Evolutionary conservation across 805 yeast genomes (phyloP), one percentile per base, ranked within the genome.

Genomic region (Wickerhamomyces strasburgensis): DNA sequence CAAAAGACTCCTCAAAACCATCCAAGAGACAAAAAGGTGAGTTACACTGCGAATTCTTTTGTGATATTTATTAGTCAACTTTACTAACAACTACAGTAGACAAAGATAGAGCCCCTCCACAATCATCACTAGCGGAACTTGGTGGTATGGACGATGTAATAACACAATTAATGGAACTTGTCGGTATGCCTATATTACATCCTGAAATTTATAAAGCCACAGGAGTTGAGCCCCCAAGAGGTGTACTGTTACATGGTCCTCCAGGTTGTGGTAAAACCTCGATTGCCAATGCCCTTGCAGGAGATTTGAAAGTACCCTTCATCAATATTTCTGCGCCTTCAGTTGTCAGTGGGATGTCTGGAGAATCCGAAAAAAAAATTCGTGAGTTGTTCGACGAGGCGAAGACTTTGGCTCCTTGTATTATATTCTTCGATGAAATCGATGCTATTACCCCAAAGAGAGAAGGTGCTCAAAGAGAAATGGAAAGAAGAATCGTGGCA

Each of bases 181-280:
- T 93, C 1, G 96, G 95, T 1, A 68, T 90, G 65, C 98, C 98
- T 1, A 80, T 93, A 23, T 62, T 84, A 15, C 98, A 93, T 52
- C 97, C 98, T 0, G 98, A 93, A 58, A 84, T 93, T 2, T 93
- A 86, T 56, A 47, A 67, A 17, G 71, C 89, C 6, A 82, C 95
- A 0, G 98, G 98, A 18, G 89, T 89, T 11, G 95, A 87, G 48
- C 97, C 97, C 14, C 95, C 98, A 14, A 70, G 96, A 18, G 98
- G 98, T 29, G 84, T 93, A 1, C 59, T 93, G 21, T 62, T 93
- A n/a, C 95, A 89, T 59, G 98, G 98, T 0, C 98, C 98, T 0
- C 98, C 98, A 2, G 98, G 98, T 13, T 93, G 98, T 67, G 98
- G 98, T 58, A 93, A 93, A 54, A 93, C 98, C 0, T 82, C 96